phyloP scores from a whole-genome alignment of 306 rosid species.

The Fragaria ananassa region DNA sequence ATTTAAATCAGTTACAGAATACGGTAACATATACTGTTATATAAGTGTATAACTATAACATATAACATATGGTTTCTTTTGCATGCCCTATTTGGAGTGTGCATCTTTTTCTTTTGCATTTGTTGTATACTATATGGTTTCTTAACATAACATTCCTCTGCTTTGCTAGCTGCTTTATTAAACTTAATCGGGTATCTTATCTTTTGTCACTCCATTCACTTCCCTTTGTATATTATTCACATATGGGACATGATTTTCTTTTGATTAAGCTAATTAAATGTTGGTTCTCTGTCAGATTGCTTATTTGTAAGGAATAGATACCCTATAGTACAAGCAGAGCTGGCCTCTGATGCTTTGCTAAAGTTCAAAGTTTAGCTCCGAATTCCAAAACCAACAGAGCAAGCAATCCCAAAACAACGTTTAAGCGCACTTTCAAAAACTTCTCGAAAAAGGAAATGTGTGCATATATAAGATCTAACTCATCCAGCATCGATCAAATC shows the following conservation, averaged over 20 bases:
- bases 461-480: slow-evolving; percentile 40
- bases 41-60: too few species aligned
- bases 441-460: slow-evolving; percentile 2
- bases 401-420: slow-evolving; percentile 45
- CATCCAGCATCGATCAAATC: neutral
- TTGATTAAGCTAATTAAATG: neutral
- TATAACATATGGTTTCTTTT: too few species aligned
- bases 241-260: neutral
- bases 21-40: too few species aligned
- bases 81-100: too few species aligned
- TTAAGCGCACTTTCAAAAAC: neutral
- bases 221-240: neutral
- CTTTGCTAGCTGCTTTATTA: neutral
- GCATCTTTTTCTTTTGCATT: neutral
- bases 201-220: neutral
- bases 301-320: slow-evolving; percentile 14
- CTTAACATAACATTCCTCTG: neutral
- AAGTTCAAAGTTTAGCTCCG: slow-evolving; percentile 40
- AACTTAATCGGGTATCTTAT: neutral
- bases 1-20: too few species aligned
- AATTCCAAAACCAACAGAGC: slow-evolving; percentile 65
- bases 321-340: slow-evolving; percentile 13
- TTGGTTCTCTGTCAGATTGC: neutral
- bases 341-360: slow-evolving; percentile 40
- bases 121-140: neutral